Evolutionary conservation across 2,329 filamentous ascomycete species (phyloP).

Genomic region (Clonostachys chloroleuca): DNA sequence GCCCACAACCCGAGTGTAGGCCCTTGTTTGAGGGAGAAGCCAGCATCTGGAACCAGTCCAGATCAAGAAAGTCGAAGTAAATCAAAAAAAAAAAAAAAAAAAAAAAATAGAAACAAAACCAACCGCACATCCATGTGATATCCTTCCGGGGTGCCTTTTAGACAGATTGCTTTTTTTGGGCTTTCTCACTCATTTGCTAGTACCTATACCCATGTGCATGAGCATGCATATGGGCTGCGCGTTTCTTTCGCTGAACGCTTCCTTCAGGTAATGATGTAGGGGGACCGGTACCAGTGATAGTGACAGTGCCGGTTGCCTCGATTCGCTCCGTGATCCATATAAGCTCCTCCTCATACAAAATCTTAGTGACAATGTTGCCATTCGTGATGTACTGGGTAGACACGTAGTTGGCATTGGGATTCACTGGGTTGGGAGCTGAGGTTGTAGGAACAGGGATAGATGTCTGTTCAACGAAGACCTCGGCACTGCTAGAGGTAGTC

Average conservation of each 20-base stretch:
- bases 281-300: constrained; percentile 17
- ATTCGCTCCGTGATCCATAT: constrained; percentile 46
- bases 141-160: no score
- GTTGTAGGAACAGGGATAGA: constrained; percentile 1
- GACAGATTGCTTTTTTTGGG: no score
- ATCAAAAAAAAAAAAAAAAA: constrained; percentile 8
- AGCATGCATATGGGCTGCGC: no score
- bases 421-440: constrained; percentile 16
- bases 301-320: constrained; percentile 33
- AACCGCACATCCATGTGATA: no score
- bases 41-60: constrained; percentile 29
- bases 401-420: constrained; percentile 26
- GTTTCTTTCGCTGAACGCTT: background rate
- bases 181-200: no score
- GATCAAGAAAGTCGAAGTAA: constrained; percentile 11
- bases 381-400: constrained; percentile 51
- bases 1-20: constrained; percentile 23
- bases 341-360: constrained; percentile 51
- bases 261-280: constrained; percentile 5
- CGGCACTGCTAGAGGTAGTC: background rate
- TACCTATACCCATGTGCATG: no score
- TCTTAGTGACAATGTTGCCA: constrained; percentile 45
- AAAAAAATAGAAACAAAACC: constrained; percentile 5
- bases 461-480: background rate
- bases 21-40: background rate